Percentiles rank a stretch among this genome's conserved stretches.
Evolutionary conservation across 208 protist species (phyloP).

Genomic region (Leishmania martiniquensis): DNA sequence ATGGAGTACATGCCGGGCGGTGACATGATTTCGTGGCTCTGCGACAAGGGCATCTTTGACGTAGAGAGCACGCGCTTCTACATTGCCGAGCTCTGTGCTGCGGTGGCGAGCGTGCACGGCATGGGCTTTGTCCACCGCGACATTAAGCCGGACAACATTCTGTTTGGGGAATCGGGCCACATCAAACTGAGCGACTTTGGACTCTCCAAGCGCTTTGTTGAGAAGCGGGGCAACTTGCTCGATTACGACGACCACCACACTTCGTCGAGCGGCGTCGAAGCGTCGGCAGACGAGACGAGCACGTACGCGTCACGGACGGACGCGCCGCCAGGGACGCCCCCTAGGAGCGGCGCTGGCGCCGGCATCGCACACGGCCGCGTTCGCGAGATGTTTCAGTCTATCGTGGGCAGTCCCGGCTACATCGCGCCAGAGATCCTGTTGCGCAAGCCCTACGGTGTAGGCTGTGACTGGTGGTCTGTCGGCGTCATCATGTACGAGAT

Average conservation of each 20-base stretch:
- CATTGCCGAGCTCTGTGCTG: conserved; percentile 91
- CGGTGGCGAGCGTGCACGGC: conserved; percentile 90
- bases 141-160: conserved; percentile 99
- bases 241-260: conserved; percentile 45
- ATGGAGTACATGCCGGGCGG: conserved; percentile 96
- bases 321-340: neutral
- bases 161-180: conserved; percentile 96
- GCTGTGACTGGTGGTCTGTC: conserved; percentile 98
- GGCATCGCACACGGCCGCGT: conserved; percentile 33
- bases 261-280: conserved; percentile 17
- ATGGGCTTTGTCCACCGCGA: conserved; percentile 95
- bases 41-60: conserved; percentile 89
- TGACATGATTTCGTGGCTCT: conserved; percentile 94
- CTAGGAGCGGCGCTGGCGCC: neutral
- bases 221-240: conserved; percentile 65
- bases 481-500: conserved; percentile 98
- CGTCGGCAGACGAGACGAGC: conserved; percentile 11
- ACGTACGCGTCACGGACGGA: conserved; percentile 8
- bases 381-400: conserved; percentile 89
- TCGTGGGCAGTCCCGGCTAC: conserved; percentile 97
- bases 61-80: conserved; percentile 90
- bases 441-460: conserved; percentile 93
- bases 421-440: conserved; percentile 97
- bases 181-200: conserved; percentile 98
- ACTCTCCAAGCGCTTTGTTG: conserved; percentile 92